A percentile compares a stretch with the other conserved stretches of the same genome.
phyloP scores from a whole-genome alignment of 1,284 basidiomycete species.

The Tilletia horrida region DNA sequence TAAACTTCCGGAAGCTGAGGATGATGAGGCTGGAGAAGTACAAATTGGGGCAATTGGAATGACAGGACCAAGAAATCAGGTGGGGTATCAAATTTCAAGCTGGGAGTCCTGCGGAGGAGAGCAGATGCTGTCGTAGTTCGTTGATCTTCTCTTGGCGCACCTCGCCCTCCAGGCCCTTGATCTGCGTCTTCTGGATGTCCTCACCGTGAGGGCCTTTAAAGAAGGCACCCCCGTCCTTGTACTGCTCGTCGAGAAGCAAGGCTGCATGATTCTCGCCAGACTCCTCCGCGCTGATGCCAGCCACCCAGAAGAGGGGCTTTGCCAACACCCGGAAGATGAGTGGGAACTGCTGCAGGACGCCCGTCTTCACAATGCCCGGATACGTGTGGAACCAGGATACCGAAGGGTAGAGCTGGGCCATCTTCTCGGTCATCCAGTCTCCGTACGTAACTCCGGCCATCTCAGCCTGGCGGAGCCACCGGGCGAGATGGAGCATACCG shows the following conservation, averaged over 20 bases:
- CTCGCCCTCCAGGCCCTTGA: conserved; percentile 6
- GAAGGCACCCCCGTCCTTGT: not conserved
- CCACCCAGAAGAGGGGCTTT: not conserved
- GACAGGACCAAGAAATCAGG: no score
- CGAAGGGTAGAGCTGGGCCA: not conserved
- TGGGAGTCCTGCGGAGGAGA: not conserved
- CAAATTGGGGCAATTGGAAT: no score
- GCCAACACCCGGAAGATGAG: not conserved
- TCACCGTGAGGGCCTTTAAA: not conserved
- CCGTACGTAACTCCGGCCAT: conserved; percentile 10
- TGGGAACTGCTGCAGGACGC: not conserved
- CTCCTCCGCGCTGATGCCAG: conserved; percentile 1
- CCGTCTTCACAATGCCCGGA: conserved; percentile 6
- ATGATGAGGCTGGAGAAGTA: no score
- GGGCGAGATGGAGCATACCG: not conserved
- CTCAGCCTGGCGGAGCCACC: conserved; percentile 12
- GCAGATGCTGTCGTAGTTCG: not conserved
- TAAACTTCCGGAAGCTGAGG: no score
- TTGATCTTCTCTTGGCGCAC: not conserved
- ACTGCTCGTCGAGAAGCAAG: conserved; percentile 3
- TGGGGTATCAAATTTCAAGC: not conserved
- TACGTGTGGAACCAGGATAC: not conserved
- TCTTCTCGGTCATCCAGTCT: conserved; percentile 2
- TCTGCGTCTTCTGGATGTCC: not conserved
- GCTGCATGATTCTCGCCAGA: conserved; percentile 5